Conservation (phyloP, 1,139 yeast genomes). For the Hyphopichia fennica region DNA sequence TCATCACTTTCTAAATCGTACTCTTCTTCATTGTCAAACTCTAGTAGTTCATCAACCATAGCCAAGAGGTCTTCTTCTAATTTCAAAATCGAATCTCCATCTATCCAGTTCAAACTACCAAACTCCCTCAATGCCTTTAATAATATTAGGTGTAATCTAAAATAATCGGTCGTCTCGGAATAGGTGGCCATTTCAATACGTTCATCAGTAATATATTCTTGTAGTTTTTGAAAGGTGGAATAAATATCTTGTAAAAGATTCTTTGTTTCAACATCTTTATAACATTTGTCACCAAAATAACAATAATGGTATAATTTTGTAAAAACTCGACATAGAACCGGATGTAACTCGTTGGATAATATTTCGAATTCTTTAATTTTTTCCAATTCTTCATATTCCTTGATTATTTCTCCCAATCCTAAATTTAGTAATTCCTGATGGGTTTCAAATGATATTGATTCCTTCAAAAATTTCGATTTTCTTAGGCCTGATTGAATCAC, state of each 20-base stretch:
- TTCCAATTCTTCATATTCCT: constrained; percentile 1
- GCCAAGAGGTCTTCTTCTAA: background rate
- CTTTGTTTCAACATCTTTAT: background rate
- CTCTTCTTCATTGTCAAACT: background rate
- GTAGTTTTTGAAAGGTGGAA: background rate
- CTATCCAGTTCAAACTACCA: background rate
- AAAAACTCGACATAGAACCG: background rate
- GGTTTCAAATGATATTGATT: background rate
- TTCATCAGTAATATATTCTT: background rate
- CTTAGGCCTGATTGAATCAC: background rate
- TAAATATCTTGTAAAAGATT: background rate
- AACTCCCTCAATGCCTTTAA: background rate
- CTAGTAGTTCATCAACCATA: background rate
- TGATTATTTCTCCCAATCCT: background rate
- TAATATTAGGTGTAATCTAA: background rate
- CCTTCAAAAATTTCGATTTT: background rate
- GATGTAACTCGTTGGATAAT: background rate
- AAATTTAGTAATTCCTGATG: background rate
- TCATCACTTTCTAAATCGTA: background rate
- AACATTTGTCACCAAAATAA: background rate
- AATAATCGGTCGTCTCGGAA: background rate
- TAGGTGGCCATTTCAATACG: background rate
- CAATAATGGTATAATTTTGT: background rate
- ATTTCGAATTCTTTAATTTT: background rate
- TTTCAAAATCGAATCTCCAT: background rate